Evolutionary conservation across 805 yeast genomes (phyloP).

Genomic region (Yamadazyma sp.): DNA sequence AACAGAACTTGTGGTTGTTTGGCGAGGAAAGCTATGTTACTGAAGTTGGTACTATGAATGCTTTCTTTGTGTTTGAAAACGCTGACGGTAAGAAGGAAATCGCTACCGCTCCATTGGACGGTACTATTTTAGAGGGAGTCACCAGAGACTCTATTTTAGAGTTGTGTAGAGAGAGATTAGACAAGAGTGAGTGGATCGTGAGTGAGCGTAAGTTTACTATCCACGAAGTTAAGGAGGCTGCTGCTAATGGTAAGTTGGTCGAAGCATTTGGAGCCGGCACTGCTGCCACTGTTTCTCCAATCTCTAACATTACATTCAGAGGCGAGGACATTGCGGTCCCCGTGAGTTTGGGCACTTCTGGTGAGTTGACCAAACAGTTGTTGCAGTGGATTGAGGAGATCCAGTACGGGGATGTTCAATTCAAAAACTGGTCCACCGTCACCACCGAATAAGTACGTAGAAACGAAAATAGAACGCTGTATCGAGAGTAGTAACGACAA

Average conservation of each 20-base stretch:
- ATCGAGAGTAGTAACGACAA: too few relatives aligned
- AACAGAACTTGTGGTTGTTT: slow-evolving; percentile 95
- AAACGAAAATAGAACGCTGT: too few relatives aligned
- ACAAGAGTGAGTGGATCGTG: slow-evolving; percentile 75
- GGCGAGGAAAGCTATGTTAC: slow-evolving; percentile 85
- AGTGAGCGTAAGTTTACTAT: slow-evolving; percentile 84
- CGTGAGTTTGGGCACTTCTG: slow-evolving; percentile 73
- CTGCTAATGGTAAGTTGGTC: slow-evolving; percentile 76
- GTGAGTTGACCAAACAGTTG: slow-evolving; percentile 73
- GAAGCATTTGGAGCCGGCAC: slow-evolving; percentile 98
- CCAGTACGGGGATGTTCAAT: slow-evolving; percentile 83
- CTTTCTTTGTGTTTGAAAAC: slow-evolving; percentile 80
- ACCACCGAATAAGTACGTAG: too few relatives aligned
- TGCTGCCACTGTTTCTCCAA: slow-evolving; percentile 95
- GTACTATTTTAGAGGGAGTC: slow-evolving; percentile 95
- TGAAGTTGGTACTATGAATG: slow-evolving; percentile 98
- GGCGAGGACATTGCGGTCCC: slow-evolving; percentile 78
- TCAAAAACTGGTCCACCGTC: slow-evolving; percentile 54
- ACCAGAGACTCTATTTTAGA: slow-evolving; percentile 86
- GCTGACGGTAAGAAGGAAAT: slow-evolving; percentile 86
- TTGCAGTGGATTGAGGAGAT: slow-evolving; percentile 85
- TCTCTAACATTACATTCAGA: slow-evolving; percentile 79
- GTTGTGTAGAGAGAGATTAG: slow-evolving; percentile 74
- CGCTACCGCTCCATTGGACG: slow-evolving; percentile 95
- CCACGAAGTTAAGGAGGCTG: slow-evolving; percentile 72